These are phyloP conservation scores for Hericium rajendrae DNA, from an alignment of 768 basidiomycete genomes.

Conservation along the genomic window DNA sequence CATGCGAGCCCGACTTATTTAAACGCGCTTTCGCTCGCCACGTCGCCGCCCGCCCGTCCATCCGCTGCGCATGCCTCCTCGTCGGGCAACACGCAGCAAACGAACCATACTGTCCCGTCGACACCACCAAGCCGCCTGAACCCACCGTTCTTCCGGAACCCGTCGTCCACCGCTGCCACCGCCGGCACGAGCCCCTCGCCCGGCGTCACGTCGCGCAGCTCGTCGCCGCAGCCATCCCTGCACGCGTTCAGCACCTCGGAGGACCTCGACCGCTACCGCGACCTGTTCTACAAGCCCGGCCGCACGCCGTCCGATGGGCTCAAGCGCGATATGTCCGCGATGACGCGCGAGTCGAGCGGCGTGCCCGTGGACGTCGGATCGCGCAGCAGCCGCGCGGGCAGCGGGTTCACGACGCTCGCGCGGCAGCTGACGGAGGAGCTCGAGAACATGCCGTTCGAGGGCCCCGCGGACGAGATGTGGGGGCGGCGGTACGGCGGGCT, in stretches of 20 bases:
- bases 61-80: background rate
- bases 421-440: slow-evolving; percentile 32
- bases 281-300: slow-evolving; percentile 48
- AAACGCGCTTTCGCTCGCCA: background rate
- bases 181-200: slow-evolving; percentile 1
- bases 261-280: slow-evolving; percentile 65
- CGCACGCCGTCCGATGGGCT: slow-evolving; percentile 12
- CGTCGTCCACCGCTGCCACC: slow-evolving; percentile 6
- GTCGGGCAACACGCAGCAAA: background rate
- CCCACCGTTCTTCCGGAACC: slow-evolving; percentile 18
- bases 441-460: slow-evolving; percentile 16
- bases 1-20: slow-evolving; percentile 8
- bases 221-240: slow-evolving; percentile 34
- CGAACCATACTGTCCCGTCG: slow-evolving; percentile 19
- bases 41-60: background rate
- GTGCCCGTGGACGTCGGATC: slow-evolving; percentile 22
- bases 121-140: slow-evolving; percentile 18
- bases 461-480: slow-evolving; percentile 8
- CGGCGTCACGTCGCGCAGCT: slow-evolving; percentile 19
- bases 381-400: slow-evolving; percentile 21
- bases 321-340: background rate
- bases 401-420: slow-evolving; percentile 29
- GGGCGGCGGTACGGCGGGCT: slow-evolving; percentile 15
- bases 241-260: slow-evolving; percentile 50
- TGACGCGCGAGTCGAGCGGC: slow-evolving; percentile 11